Evolutionary conservation across 495 filamentous ascomycete genomes (phyloP), one percentile per base, ranked within the genome.

Genomic region (Letharia columbiana): DNA sequence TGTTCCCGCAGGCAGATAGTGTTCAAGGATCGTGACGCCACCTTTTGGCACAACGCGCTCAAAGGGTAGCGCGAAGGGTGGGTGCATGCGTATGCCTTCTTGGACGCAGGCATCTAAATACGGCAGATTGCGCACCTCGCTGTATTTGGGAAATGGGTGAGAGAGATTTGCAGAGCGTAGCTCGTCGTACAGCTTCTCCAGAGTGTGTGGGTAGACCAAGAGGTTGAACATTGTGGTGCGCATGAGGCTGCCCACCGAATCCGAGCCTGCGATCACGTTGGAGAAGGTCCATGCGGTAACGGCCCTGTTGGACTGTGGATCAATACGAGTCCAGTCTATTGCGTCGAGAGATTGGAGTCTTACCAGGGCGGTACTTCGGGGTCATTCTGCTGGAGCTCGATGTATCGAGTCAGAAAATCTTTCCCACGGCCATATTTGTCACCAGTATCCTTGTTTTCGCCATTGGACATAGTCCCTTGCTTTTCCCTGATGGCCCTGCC

Each of bases 21-120:
- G 45, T 12, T 57, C 63, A 20, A 35, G 33, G 41, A 69, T 44
- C 13, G 62, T 70, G 23, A 74, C 56, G 11, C 75, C 77, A 0
- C 66, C 71, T 15, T 71, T 60, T 1, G 78, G 77, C 6, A 79
- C 74, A 20, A 79, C 64, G 0, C 79, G 72, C 66, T 79, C 78
- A 60, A 79, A 69, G 7, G 75, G 76, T 2, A 76, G 69, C 7
- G 66, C 65, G 54, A 81, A 74, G 7, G 77, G 74, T 6, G 79
- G 79, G 63, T 80, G 76, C 18, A 79, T 18, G 45, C 68, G 60
- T 37, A 54, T n/a, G 0, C 39, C 68, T 52, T 75, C 75, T n/a
- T 75, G 69, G 42, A 77, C 67, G 23, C 59, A 62, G 23, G 76
- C 76, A 66, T 78, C 71, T 5, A 78, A 64, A 52, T 77, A 78